Percentiles rank a stretch among this genome's conserved stretches.
Evolutionary conservation across 805 yeast genomes (phyloP).

Genomic region (Barnettozyma populi): DNA sequence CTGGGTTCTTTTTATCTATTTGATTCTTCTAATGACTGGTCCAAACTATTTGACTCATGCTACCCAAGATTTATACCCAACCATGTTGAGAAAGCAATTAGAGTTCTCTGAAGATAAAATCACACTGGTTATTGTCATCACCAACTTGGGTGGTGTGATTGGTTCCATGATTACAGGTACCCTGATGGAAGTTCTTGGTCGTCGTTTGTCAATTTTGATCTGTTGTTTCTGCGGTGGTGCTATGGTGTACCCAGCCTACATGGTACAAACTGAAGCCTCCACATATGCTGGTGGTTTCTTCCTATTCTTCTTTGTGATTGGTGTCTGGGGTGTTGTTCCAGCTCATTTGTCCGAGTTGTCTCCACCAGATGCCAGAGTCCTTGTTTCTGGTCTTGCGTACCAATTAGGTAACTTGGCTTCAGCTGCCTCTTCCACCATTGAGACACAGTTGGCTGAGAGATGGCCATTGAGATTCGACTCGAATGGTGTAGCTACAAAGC

Average conservation of each 20-base stretch:
- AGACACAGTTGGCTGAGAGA: conserved; percentile 52
- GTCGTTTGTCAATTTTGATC: conserved; percentile 50
- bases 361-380: conserved; percentile 58
- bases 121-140: conserved; percentile 57
- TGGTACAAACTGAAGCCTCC: conserved; percentile 31
- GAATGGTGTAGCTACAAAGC: conserved; percentile 24
- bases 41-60: conserved; percentile 71
- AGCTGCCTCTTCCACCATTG: conserved; percentile 68
- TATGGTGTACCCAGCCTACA: conserved; percentile 55
- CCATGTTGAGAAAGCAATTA: conserved; percentile 52
- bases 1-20: conserved; percentile 58
- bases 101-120: conserved; percentile 39
- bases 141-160: conserved; percentile 59
- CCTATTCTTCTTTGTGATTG: conserved; percentile 60
- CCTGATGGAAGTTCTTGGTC: conserved; percentile 52
- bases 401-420: conserved; percentile 72
- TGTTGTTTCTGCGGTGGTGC: conserved; percentile 56
- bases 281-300: conserved; percentile 60
- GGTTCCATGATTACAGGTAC: conserved; percentile 62
- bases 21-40: conserved; percentile 59
- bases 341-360: conserved; percentile 61
- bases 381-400: conserved; percentile 57
- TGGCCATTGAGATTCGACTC: conserved; percentile 44
- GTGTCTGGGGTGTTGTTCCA: conserved; percentile 72
- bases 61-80: conserved; percentile 69